Evolutionary conservation across 768 basidiomycete species (phyloP), one percentile per base, ranked within the genome.

Genomic region (Scleroderma citrinum): DNA sequence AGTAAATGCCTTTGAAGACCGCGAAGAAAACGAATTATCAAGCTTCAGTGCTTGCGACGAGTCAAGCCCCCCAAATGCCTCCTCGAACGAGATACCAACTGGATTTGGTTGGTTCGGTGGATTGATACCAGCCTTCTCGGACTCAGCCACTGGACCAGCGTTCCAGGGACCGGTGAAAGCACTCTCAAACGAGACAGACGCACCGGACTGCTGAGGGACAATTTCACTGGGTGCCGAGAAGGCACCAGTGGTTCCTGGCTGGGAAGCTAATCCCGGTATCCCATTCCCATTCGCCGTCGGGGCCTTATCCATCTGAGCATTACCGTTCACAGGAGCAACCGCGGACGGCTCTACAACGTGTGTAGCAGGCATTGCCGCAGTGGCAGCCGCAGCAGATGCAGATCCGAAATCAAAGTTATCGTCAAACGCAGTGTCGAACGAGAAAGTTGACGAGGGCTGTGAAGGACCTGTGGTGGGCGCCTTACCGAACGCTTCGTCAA

Each of bases 401-500:
- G 40, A 6, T 23, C 52, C 56, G 48, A 83, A 84, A 63, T 88
- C 85, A 59, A 89, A 88, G 51, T 78, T 73, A 54, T 81, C 78
- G 20, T 81, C 81, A 53, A 83, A 82, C 16, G 69, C 78, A 39
- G 78, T 71, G 47, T 85, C 85, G 48, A 91, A 89, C 3, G 81
- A 74, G 56, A 87, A 80, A 20, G 67, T 59, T 7, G 69, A 64
- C 6, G 40, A 44, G 1, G 60, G 53, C 32, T 66, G 56, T 6
- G 71, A 53, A 11, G 77, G 58, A 8, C 65, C 59, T 32, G 65
- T 69, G 29, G 63, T 61, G 0, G 79, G 65, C 19, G 79, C 67
- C 52, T 76, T 80, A 16, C 81, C 77, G 60, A 91, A 73, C 1
- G 85, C 82, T 60, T 88, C 86, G 58, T 91, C 87, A 56, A 90